These are phyloP conservation scores for Penicillium sp. DNA, from an alignment of 2,329 filamentous ascomycete species.

Conservation along the genomic window DNA sequence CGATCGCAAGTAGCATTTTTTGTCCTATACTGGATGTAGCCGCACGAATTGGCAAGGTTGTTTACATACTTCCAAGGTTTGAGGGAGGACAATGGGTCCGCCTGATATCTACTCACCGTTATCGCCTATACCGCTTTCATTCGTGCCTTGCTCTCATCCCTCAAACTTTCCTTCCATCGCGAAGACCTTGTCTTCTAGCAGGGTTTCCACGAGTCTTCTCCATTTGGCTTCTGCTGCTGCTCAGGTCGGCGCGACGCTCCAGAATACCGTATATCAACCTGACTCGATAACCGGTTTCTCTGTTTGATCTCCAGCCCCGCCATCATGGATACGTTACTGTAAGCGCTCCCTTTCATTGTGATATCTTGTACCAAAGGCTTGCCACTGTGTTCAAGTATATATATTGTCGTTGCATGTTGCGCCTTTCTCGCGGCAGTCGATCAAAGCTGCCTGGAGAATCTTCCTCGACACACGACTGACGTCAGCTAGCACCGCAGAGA, in stretches of 20 bases:
- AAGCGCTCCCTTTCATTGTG: conserved; percentile 27
- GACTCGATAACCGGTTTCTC: conserved; percentile 1
- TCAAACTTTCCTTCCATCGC: neutral
- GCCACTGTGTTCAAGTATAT: neutral
- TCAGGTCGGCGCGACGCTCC: no score
- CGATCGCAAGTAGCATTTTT: neutral
- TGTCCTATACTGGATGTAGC: neutral
- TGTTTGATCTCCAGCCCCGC: conserved; percentile 13
- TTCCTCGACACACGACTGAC: conserved; percentile 28
- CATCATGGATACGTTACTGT: conserved; percentile 56
- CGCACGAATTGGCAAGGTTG: neutral
- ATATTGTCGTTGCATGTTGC: neutral
- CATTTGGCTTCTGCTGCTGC: neutral
- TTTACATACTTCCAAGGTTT: neutral
- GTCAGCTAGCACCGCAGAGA: conserved; percentile 75
- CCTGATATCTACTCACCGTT: conserved; percentile 16
- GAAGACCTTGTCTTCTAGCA: neutral
- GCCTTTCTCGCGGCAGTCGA: no score
- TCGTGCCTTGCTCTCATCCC: conserved; percentile 5
- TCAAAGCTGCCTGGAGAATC: neutral
- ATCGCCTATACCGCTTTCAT: conserved; percentile 24
- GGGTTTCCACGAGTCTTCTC: neutral
- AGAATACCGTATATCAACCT: neutral
- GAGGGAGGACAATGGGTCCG: neutral
- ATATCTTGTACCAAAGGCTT: neutral